These are phyloP conservation scores for Backusella parvicylindrica DNA, from an alignment of 192 early-diverging fungal genomes.

Conservation along the genomic window DNA sequence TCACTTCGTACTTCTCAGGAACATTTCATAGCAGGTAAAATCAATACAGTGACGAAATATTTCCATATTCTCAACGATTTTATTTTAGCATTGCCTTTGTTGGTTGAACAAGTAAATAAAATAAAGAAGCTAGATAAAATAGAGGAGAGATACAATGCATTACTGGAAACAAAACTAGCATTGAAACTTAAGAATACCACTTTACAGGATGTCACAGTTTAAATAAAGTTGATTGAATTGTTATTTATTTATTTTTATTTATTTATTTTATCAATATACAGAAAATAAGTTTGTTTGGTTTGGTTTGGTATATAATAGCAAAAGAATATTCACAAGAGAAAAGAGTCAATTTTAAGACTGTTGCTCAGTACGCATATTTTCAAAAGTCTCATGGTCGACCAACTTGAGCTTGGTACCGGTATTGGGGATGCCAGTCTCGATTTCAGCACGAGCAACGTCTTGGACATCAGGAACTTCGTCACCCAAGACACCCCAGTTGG, in stretches of 20 bases:
- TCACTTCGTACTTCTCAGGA: slow-evolving; percentile 35
- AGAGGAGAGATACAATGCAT: slow-evolving; percentile 16
- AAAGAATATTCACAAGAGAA: neutral
- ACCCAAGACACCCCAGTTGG: slow-evolving; percentile 23
- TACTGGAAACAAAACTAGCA: slow-evolving; percentile 5
- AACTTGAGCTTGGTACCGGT: slow-evolving; percentile 8
- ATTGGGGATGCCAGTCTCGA: neutral
- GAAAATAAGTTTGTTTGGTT: neutral
- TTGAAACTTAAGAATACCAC: slow-evolving; percentile 2
- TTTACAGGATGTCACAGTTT: neutral
- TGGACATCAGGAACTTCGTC: slow-evolving; percentile 21
- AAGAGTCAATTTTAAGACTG: neutral
- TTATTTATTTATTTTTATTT: neutral
- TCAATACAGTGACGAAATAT: neutral
- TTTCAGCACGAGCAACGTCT: slow-evolving; percentile 3
- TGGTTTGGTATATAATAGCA: neutral
- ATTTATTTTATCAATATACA: slow-evolving; percentile 2
- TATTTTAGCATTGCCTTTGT: neutral
- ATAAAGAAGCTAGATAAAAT: slow-evolving; percentile 9
- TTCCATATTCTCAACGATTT: neutral
- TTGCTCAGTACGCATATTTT: slow-evolving; percentile 9
- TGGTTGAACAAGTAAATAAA: slow-evolving; percentile 19
- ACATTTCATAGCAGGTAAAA: slow-evolving; percentile 36
- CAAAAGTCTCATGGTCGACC: slow-evolving; percentile 24
- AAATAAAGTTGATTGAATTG: neutral